Conservation (phyloP, 2,329 filamentous ascomycete genomes). For the Aspergillus hiratsukae region DNA sequence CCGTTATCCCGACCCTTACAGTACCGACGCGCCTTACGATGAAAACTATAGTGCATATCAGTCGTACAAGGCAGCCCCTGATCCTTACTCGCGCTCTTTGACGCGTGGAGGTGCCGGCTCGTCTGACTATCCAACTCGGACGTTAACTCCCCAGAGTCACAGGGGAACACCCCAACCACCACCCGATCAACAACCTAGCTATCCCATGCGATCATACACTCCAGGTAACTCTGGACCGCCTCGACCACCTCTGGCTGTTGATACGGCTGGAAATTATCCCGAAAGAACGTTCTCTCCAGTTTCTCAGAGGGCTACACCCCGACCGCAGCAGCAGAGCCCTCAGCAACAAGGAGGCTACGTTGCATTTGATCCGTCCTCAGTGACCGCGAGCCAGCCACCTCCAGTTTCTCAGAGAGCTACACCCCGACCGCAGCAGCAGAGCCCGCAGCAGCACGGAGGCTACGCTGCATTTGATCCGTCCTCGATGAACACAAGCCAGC, state of each 20-base stretch:
- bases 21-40: conserved; percentile 2
- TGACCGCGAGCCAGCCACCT: not conserved
- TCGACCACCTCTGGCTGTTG: conserved; percentile 12
- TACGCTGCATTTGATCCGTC: conserved; percentile 23
- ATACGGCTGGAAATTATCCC: conserved; percentile 13
- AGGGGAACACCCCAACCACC: conserved; percentile 4
- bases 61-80: conserved; percentile 16
- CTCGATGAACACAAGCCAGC: not conserved
- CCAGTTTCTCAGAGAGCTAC: conserved; percentile 9
- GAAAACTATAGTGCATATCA: conserved; percentile 11
- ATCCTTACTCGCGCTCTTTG: conserved; percentile 17
- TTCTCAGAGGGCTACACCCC: too few relatives aligned
- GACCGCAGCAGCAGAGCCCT: too few relatives aligned
- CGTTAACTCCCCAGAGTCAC: conserved; percentile 8
- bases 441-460: conserved; percentile 4
- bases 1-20: conserved; percentile 3
- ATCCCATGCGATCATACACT: conserved; percentile 14
- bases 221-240: conserved; percentile 8
- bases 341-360: too few relatives aligned
- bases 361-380: too few relatives aligned
- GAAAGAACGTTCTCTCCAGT: conserved; percentile 8
- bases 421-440: conserved; percentile 7
- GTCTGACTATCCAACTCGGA: conserved; percentile 6
- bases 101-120: conserved; percentile 10
- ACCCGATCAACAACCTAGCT: conserved; percentile 6